These are phyloP conservation scores for Yamagishiella unicocca DNA, from an alignment of 139 green algal genomes.

Conservation along the genomic window DNA sequence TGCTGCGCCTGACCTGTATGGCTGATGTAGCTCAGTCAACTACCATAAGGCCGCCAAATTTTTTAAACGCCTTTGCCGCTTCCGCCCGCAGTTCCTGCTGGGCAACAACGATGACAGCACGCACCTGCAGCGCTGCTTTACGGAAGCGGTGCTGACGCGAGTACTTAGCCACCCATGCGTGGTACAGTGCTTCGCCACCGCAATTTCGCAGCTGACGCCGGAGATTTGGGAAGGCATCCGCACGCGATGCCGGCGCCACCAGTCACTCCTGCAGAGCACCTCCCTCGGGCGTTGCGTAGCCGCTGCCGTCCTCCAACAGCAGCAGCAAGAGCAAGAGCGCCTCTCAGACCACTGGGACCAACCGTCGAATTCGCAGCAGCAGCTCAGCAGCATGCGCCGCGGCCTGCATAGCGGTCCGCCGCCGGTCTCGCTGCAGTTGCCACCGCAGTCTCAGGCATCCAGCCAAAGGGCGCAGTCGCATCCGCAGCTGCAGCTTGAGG, in stretches of 20 bases:
- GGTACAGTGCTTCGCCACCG: slow-evolving; percentile 42
- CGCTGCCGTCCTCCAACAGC: neutral
- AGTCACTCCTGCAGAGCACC: neutral
- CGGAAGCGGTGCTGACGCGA: slow-evolving; percentile 21
- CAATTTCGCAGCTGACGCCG: slow-evolving; percentile 16
- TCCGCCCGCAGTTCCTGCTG: slow-evolving; percentile 16
- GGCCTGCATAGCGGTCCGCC: no score
- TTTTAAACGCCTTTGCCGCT: neutral
- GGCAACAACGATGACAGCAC: slow-evolving; percentile 1
- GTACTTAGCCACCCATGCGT: slow-evolving; percentile 46
- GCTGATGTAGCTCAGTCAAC: neutral
- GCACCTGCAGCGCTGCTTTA: slow-evolving; percentile 33
- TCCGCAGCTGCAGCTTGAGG: neutral
- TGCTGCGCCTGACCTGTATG: neutral
- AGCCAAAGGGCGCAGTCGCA: neutral
- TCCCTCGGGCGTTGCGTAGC: neutral
- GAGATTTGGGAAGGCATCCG: slow-evolving; percentile 14
- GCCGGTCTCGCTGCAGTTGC: neutral
- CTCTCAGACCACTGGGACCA: no score
- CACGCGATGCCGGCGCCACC: neutral
- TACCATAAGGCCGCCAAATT: no score
- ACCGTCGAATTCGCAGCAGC: no score
- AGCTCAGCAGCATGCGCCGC: no score
- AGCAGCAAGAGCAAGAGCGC: neutral
- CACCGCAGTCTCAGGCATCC: neutral